Base-by-base conservation (phyloP, 768 basidiomycete species). In the Lactarius sanguifluus region DNA sequence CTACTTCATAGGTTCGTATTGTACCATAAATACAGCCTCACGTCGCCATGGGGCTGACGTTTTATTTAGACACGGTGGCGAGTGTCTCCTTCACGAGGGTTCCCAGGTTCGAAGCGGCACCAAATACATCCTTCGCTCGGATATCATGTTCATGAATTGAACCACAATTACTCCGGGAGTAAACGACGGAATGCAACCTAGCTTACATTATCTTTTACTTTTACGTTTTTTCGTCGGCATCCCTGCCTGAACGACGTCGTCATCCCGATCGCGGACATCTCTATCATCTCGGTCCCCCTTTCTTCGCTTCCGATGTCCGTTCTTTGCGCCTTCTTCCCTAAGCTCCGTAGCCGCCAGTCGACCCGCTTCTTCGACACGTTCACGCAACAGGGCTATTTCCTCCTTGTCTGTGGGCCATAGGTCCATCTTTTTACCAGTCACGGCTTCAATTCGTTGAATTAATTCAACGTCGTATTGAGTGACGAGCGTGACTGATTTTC, bases 401-500 rank as follows among this genome's bases (percentile, higher is more conserved):
- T 96, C 92, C 66, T 90, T 86, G 73, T 94, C 93, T 0, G 89
- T 88, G 12, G 88, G 88, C 82, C 91, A 98, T 43, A 90, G 79
- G 60, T 89, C 89, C 87, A 99, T 90, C 77, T 94, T 92, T 79
- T 96, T 96, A 47, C 86, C 95, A 25, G 91, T 87, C 8, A 96
- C 94, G 25, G 85, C 82, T 76, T 99, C 97, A 73, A 98, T 98
- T 10, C 97, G 89, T 76, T 97, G 94, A 5, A 98, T 78, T 55
- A 98, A 83, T 77, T 98, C 97, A 62, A 99, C 94, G 71, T 99
- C 97, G 76, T 98, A 99, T 77, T 99, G 97, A 6, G 96, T 94
- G 28, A 98, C 95, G 50, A 99, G 85, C n/a, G 96, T 97, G 72
- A 99, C 91, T 1, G 93, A 89, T 79, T 98, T 98, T 54, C 97